These are phyloP conservation scores for Lojkania enalia DNA, from an alignment of 2,329 filamentous ascomycete genomes.

Conservation along the genomic window DNA sequence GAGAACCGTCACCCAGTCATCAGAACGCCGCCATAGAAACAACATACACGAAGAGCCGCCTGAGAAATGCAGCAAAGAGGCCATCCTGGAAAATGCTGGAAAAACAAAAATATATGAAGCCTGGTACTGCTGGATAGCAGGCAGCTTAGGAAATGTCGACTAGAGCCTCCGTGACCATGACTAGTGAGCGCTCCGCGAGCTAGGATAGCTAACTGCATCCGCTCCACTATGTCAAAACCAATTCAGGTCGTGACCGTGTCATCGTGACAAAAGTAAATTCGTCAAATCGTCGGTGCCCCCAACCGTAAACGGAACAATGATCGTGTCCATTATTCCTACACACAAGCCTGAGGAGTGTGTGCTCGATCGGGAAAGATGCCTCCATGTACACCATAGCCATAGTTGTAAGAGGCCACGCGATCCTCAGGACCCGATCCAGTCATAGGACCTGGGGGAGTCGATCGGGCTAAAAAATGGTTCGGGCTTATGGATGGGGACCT, in stretches of 20 bases:
- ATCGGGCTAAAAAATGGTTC: constrained; percentile 44
- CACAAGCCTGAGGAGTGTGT: constrained; percentile 50
- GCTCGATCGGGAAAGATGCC: constrained; percentile 50
- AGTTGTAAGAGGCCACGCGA: constrained; percentile 48
- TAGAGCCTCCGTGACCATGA: no score
- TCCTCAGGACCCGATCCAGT: constrained; percentile 47
- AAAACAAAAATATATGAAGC: constrained; percentile 15
- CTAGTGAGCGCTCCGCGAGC: constrained; percentile 39
- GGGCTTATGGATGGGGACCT: constrained; percentile 27
- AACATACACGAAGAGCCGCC: constrained; percentile 35
- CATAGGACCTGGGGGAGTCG: constrained; percentile 48
- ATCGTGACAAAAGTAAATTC: constrained; percentile 44
- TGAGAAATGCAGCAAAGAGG: constrained; percentile 39
- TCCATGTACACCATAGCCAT: constrained; percentile 45
- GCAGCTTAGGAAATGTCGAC: no score
- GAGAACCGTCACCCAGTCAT: constrained; percentile 23
- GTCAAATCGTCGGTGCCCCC: constrained; percentile 22
- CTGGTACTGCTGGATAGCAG: neutral
- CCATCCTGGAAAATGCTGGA: constrained; percentile 36
- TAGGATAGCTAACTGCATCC: constrained; percentile 26
- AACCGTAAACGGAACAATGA: neutral
- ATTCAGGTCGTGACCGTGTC: constrained; percentile 37
- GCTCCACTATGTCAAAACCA: constrained; percentile 40
- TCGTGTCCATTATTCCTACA: constrained; percentile 21
- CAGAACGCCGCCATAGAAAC: constrained; percentile 30